Evolutionary conservation across 139 green algal genomes (phyloP).

Genomic region (Mychonastes homosphaera): DNA sequence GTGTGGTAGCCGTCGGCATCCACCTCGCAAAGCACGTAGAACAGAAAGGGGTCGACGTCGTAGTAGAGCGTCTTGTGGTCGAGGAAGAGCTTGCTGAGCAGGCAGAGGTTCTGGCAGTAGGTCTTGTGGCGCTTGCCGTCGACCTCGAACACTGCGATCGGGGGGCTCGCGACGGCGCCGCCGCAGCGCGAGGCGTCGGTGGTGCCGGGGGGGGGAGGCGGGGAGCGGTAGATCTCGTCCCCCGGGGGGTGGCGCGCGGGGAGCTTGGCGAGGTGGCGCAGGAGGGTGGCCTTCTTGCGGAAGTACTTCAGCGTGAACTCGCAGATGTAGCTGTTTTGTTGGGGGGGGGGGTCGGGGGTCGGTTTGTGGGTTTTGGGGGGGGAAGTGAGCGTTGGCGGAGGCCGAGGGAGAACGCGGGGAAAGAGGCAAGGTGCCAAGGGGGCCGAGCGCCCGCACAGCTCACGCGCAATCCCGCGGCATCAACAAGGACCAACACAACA

Average conservation of each 20-base stretch:
- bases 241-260: slow-evolving; percentile 76
- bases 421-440: too few species aligned
- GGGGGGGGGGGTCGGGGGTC: too few species aligned
- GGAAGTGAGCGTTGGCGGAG: too few species aligned
- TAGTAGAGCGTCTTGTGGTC: slow-evolving; percentile 99
- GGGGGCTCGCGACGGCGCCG: slow-evolving; percentile 46
- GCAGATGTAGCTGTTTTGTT: slow-evolving; percentile 77
- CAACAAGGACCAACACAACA: too few species aligned
- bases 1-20: slow-evolving; percentile 75
- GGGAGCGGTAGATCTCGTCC: slow-evolving; percentile 82
- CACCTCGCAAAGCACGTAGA: slow-evolving; percentile 97
- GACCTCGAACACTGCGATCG: slow-evolving; percentile 79
- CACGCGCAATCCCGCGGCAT: too few species aligned
- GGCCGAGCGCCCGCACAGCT: too few species aligned
- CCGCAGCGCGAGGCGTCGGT: slow-evolving; percentile 29
- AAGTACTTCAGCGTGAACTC: slow-evolving; percentile 87
- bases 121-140: slow-evolving; percentile 29
- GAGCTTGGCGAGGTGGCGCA: slow-evolving; percentile 86
- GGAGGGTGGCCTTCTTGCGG: slow-evolving; percentile 69
- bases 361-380: too few species aligned
- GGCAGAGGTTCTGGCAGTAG: slow-evolving; percentile 98
- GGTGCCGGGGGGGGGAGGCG: slow-evolving; percentile 29
- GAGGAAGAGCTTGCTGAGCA: slow-evolving; percentile 97
- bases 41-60: slow-evolving; percentile 98
- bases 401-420: too few species aligned